These are phyloP conservation scores for Pseudocercospora cruenta DNA, from an alignment of 2,329 filamentous ascomycete species.

Conservation along the genomic window DNA sequence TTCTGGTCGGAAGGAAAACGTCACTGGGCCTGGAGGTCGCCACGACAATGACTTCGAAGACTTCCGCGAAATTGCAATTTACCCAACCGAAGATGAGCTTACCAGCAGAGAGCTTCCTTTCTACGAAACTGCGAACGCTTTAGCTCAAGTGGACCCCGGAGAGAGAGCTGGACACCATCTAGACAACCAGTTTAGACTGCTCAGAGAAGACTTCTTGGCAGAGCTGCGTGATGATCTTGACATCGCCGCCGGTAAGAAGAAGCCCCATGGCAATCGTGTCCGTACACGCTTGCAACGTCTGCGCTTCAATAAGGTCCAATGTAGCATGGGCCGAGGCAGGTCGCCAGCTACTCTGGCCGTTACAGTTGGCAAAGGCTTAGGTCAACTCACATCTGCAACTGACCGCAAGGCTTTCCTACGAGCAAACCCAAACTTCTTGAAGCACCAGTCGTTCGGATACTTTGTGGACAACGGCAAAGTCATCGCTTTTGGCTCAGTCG, in stretches of 20 bases:
- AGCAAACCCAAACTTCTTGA: neutral
- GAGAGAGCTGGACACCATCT: constrained; percentile 52
- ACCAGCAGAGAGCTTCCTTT: neutral
- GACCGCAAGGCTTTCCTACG: neutral
- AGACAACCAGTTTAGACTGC: constrained; percentile 72
- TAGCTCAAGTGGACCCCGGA: neutral
- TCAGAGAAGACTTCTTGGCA: constrained; percentile 71
- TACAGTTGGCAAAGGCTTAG: neutral
- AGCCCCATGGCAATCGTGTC: neutral
- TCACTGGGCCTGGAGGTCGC: too few species aligned
- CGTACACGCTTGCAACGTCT: neutral
- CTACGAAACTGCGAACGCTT: neutral
- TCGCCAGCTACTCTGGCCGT: neutral
- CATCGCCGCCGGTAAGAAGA: constrained; percentile 8
- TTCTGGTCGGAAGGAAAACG: neutral
- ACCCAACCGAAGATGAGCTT: too few species aligned
- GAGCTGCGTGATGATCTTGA: constrained; percentile 67
- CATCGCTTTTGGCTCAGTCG: neutral
- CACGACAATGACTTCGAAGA: too few species aligned
- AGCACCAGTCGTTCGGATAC: neutral
- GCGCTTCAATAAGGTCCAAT: neutral
- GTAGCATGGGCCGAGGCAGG: neutral
- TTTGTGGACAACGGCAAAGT: neutral
- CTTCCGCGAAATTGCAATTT: too few species aligned
- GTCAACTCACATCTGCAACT: neutral